Percentiles rank a stretch among this genome's conserved stretches.
These are phyloP conservation scores for Rhodotorula mucilaginosa DNA, from an alignment of 1,284 basidiomycete species.

Conservation along the genomic window DNA sequence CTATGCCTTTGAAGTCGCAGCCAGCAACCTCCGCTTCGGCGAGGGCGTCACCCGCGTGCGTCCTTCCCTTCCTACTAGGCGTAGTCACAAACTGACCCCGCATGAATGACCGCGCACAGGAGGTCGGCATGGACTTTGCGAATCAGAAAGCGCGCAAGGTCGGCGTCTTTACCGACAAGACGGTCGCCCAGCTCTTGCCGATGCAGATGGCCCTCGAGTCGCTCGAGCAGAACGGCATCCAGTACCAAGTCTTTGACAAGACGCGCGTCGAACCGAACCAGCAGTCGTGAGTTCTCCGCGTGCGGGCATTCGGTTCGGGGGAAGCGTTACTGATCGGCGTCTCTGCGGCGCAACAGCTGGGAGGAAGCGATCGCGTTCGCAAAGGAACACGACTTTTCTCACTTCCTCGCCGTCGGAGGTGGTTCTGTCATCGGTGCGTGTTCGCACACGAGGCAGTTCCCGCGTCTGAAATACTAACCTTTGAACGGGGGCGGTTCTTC, in stretches of 20 bases:
- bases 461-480: neutral
- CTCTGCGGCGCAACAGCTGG: conserved; percentile 57
- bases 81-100: neutral
- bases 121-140: conserved; percentile 91
- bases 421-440: conserved; percentile 76
- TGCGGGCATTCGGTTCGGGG: neutral
- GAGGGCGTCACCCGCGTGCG: conserved; percentile 69
- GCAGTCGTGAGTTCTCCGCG: conserved; percentile 52
- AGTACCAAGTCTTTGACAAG: conserved; percentile 71
- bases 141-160: conserved; percentile 85
- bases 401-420: conserved; percentile 76
- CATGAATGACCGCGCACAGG: conserved; percentile 47
- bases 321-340: neutral
- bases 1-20: conserved; percentile 96
- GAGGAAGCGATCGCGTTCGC: conserved; percentile 84
- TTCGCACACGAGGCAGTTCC: too few relatives aligned
- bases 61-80: neutral
- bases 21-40: conserved; percentile 65
- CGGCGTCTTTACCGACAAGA: conserved; percentile 88
- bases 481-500: neutral
- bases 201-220: conserved; percentile 70
- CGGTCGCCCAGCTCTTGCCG: conserved; percentile 74
- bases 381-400: conserved; percentile 78
- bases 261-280: conserved; percentile 90
- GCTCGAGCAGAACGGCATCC: conserved; percentile 66